phyloP scores from a whole-genome alignment of 2,329 filamentous ascomycete species.

The Fusarium secorum region DNA sequence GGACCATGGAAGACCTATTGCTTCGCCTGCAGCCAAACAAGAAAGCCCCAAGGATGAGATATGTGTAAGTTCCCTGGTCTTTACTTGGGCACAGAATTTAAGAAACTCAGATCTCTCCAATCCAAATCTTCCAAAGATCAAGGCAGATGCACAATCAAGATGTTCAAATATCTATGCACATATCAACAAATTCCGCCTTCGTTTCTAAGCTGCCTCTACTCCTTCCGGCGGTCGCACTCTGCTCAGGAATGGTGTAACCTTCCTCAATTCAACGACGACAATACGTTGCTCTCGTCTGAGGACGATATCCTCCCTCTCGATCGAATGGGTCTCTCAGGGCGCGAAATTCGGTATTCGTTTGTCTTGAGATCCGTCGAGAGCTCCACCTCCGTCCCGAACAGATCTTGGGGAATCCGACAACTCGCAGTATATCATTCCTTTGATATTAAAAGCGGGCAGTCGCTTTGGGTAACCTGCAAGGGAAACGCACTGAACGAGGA shows the following conservation, averaged over 20 bases:
- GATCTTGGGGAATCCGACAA: conserved; percentile 6
- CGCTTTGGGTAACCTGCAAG: conserved; percentile 19
- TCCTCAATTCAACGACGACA: conserved; percentile 20
- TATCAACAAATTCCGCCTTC: conserved; percentile 15
- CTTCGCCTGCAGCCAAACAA: background rate
- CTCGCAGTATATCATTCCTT: conserved; percentile 31
- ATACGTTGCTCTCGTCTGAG: background rate
- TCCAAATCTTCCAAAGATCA: conserved; percentile 7
- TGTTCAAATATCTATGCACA: conserved; percentile 28
- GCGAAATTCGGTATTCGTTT: conserved; percentile 26
- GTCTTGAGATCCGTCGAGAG: conserved; percentile 23
- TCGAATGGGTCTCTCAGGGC: conserved; percentile 9
- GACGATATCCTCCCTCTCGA: background rate
- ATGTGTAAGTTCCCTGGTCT: background rate
- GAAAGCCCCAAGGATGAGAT: conserved; percentile 4
- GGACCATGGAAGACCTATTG: background rate
- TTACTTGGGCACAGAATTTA: background rate
- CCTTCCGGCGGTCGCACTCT: background rate
- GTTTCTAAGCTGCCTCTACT: conserved; percentile 10
- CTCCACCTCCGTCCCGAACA: background rate
- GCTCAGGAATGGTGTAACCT: conserved; percentile 19
- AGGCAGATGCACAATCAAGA: background rate
- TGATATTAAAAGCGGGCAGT: conserved; percentile 4
- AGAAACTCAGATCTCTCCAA: conserved; percentile 7
- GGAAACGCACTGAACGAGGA: conserved; percentile 11